Evolutionary conservation across 1,284 basidiomycete species (phyloP).

Genomic region (Fistulinella cinereoalba): DNA sequence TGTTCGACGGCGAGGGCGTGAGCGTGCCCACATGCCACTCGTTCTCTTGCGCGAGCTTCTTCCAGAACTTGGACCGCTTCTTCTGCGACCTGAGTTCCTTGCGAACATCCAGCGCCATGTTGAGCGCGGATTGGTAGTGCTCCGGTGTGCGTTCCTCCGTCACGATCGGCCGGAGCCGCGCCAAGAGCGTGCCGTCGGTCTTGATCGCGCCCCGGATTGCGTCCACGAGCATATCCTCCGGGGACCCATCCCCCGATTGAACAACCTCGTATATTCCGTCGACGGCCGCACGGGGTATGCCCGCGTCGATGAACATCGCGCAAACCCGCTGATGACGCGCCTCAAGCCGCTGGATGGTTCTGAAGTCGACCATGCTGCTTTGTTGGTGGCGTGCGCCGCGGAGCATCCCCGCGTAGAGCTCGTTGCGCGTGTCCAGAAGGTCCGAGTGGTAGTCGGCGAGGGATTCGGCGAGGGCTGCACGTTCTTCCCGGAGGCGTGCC

Average conservation of each 20-base stretch:
- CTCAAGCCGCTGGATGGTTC: constrained; percentile 30
- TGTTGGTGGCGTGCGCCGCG: constrained; percentile 21
- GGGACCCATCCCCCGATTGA: constrained; percentile 22
- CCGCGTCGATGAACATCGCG: constrained; percentile 32
- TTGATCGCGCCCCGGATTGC: constrained; percentile 45
- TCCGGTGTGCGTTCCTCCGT: constrained; percentile 42
- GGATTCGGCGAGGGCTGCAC: constrained; percentile 20
- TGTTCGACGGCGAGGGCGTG: constrained; percentile 50
- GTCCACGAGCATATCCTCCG: constrained; percentile 46
- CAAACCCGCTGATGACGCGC: constrained; percentile 28
- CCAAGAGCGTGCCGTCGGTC: constrained; percentile 42
- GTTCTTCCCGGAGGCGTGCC: constrained; percentile 14
- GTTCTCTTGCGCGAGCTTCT: constrained; percentile 39
- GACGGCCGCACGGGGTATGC: constrained; percentile 26
- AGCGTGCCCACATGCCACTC: constrained; percentile 34
- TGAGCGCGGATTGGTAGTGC: constrained; percentile 49
- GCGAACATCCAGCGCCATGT: constrained; percentile 44
- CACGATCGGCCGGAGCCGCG: constrained; percentile 42
- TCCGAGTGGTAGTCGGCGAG: constrained; percentile 32
- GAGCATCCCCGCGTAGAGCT: constrained; percentile 32
- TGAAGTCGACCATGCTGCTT: constrained; percentile 28
- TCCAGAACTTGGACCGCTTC: constrained; percentile 49
- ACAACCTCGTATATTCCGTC: constrained; percentile 23
- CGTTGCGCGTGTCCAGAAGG: constrained; percentile 29
- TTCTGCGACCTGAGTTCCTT: constrained; percentile 42